phyloP scores from a whole-genome alignment of 2,329 filamentous ascomycete species.

The Colletotrichum caudatum region DNA sequence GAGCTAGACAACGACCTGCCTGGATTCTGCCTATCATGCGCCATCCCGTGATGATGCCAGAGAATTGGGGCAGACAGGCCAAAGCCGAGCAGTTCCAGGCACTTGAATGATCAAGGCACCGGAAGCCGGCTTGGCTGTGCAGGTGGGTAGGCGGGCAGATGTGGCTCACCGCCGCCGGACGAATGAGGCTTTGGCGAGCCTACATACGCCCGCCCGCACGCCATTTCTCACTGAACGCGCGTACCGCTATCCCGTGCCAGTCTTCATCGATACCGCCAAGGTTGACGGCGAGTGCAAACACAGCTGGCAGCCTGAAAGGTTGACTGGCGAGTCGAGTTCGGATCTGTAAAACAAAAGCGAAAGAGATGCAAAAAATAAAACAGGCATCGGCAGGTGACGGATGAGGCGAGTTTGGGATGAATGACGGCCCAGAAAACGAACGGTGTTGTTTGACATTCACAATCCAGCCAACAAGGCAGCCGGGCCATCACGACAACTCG shows the following conservation, averaged over 20 bases:
- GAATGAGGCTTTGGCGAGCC: not conserved
- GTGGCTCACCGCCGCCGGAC: too few relatives aligned
- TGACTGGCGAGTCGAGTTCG: too few relatives aligned
- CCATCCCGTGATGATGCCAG: not conserved
- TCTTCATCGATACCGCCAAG: not conserved
- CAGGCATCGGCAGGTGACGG: not conserved
- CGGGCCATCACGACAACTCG: not conserved
- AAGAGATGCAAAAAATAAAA: not conserved
- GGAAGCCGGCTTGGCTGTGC: not conserved
- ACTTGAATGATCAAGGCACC: not conserved
- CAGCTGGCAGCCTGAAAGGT: not conserved
- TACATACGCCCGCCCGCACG: not conserved
- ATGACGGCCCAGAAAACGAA: not conserved
- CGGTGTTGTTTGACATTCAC: not conserved
- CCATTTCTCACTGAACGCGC: not conserved
- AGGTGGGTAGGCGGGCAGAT: not conserved
- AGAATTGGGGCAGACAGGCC: too few relatives aligned
- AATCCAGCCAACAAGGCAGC: not conserved
- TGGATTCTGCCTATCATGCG: constrained; percentile 5
- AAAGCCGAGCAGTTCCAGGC: not conserved
- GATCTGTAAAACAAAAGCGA: not conserved
- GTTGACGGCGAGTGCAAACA: not conserved
- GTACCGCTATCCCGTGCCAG: not conserved
- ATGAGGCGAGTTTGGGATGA: not conserved
- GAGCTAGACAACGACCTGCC: not conserved